Evolutionary conservation across 2,329 filamentous ascomycete species (phyloP), one percentile per base, ranked within the genome.

Genomic region (Trichoderma asperellum): DNA sequence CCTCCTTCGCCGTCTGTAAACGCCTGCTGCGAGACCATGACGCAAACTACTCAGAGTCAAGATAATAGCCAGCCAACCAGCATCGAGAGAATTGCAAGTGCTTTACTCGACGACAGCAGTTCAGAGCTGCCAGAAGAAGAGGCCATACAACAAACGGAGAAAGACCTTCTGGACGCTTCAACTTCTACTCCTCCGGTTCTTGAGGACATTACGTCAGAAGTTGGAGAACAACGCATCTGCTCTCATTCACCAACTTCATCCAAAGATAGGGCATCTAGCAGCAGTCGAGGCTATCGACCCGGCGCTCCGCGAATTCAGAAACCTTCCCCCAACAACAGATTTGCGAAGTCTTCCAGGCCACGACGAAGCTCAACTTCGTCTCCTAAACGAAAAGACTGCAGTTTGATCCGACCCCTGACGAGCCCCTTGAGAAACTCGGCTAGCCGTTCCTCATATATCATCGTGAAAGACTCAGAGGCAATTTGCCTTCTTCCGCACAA

Each of bases 1-100:
- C 57, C 34, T 53, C 59, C 14, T 47, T 56, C 12, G 29, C 60
- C 58, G 8, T 32, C 34, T 61, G 27, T 68, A 68, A 71, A 29
- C 32, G 34, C 29, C 35, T 63, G n/a, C 70, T 62, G 35, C 65
- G 71, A 72, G 21, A 49, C 10, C 34, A 69, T 52, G 71, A 70
- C 70, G 68, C 71, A 61, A 69, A 67, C 49, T 27, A 61, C 34
- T 65, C 69, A 43, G 34, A 35, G 14, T 57, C 65, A 64, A 63
- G n/a, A 70, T 47, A 27, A 40, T 47, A 16, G 43, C n/a, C 70
- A 60, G 16, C 62, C 69, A 34, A 58, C 58, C 34, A 71, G 63
- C 56, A 71, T 76, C 24, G 75, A 77, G 7, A 73, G 74, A 60
- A 74, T 78, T 64, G 77, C 76, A n/a, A 79, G 77, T 35, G 74